Percentiles rank a stretch among this genome's conserved stretches.
phyloP scores from a whole-genome alignment of 2,329 filamentous ascomycete genomes.

The Aureobasidium mangrovei region DNA sequence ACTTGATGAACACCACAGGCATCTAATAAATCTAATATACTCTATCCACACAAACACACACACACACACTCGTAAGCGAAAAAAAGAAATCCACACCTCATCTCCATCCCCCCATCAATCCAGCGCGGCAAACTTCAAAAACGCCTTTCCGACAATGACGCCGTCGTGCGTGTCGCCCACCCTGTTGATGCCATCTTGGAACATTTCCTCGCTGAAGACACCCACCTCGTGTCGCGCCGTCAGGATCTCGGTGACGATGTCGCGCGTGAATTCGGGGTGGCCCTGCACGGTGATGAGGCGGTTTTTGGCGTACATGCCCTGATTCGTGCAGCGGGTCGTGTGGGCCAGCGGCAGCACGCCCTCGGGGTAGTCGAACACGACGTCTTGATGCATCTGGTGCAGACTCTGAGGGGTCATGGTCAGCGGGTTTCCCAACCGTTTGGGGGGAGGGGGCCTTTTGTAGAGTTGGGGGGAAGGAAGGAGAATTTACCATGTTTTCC shows the following conservation, averaged over 20 bases:
- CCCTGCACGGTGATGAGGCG: slow-evolving; percentile 71
- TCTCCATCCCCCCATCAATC: neutral
- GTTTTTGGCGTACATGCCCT: slow-evolving; percentile 64
- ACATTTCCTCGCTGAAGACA: slow-evolving; percentile 61
- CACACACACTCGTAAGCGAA: neutral
- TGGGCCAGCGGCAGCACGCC: slow-evolving; percentile 55
- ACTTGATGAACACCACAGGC: too few species aligned
- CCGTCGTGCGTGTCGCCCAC: slow-evolving; percentile 67
- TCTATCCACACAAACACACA: too few species aligned
- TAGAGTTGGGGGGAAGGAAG: neutral
- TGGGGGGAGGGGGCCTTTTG: too few species aligned
- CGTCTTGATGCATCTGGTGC: slow-evolving; percentile 82
- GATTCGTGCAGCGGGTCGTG: slow-evolving; percentile 61
- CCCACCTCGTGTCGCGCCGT: slow-evolving; percentile 55
- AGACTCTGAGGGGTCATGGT: slow-evolving; percentile 43
- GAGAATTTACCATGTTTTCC: slow-evolving; percentile 45
- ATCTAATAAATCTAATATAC: too few species aligned
- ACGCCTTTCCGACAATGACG: slow-evolving; percentile 61
- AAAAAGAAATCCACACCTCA: neutral
- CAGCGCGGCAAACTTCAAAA: slow-evolving; percentile 59
- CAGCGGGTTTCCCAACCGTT: too few species aligned
- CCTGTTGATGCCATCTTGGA: slow-evolving; percentile 57
- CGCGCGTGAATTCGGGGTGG: slow-evolving; percentile 71
- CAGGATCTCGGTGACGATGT: slow-evolving; percentile 63
- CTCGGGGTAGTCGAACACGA: slow-evolving; percentile 55